Percentiles rank a stretch among this genome's conserved stretches.
phyloP scores from a whole-genome alignment of 805 yeast genomes.

The Ogataea ramenticola region DNA sequence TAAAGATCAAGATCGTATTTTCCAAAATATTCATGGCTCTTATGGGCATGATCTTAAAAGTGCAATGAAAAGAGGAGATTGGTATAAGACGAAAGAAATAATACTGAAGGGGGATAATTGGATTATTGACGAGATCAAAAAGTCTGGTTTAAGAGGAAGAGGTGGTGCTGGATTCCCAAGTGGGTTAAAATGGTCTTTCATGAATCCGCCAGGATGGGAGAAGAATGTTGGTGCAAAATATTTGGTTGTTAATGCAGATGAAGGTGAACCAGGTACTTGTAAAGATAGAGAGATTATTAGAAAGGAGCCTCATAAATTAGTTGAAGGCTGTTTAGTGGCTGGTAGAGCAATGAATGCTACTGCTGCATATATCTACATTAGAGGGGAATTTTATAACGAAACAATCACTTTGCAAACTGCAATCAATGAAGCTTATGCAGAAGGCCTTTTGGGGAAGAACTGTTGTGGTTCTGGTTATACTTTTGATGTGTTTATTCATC shows the following conservation, averaged over 20 bases:
- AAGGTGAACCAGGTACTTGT: constrained; percentile 93
- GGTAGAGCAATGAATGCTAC: constrained; percentile 92
- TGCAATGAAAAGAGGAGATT: constrained; percentile 78
- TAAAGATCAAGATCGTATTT: constrained; percentile 77
- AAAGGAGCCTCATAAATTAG: constrained; percentile 86
- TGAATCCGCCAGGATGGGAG: constrained; percentile 96
- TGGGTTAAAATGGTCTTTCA: constrained; percentile 86
- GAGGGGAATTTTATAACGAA: constrained; percentile 88
- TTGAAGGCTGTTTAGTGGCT: constrained; percentile 85
- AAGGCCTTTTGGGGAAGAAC: constrained; percentile 73
- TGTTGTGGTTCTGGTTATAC: constrained; percentile 85
- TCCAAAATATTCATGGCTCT: constrained; percentile 72
- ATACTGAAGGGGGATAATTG: constrained; percentile 77
- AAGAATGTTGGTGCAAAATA: constrained; percentile 85
- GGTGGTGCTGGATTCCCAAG: constrained; percentile 95
- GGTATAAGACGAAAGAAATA: constrained; percentile 88
- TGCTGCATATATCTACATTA: constrained; percentile 84
- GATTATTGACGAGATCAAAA: constrained; percentile 84
- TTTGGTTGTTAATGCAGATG: constrained; percentile 87
- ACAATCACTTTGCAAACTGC: constrained; percentile 68
- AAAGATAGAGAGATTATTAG: constrained; percentile 88
- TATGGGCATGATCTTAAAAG: constrained; percentile 72
- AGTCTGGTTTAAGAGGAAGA: constrained; percentile 81
- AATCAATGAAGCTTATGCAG: constrained; percentile 80
- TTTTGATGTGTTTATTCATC: constrained; percentile 77